phyloP scores from a whole-genome alignment of 306 rosid species.

The Dryas octopetala region DNA sequence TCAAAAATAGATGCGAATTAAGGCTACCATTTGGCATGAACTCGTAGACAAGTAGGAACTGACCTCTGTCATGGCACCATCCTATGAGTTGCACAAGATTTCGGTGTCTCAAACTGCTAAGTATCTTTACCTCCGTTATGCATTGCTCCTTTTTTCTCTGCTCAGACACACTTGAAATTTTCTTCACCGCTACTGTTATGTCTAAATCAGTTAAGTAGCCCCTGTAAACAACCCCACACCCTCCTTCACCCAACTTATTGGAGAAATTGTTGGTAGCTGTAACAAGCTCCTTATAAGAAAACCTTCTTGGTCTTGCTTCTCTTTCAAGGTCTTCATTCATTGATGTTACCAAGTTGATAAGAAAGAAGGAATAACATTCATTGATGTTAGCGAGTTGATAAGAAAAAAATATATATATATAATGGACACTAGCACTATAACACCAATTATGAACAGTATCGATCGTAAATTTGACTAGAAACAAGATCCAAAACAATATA shows the following conservation, averaged over 20 bases:
- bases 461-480: too few relatives aligned
- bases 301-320: background rate
- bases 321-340: slow-evolving; percentile 22
- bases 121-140: slow-evolving; percentile 12
- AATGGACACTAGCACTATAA: too few relatives aligned
- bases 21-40: slow-evolving; percentile 17
- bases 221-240: background rate
- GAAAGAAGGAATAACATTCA: too few relatives aligned
- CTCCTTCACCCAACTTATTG: background rate
- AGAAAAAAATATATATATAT: too few relatives aligned
- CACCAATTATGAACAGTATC: too few relatives aligned
- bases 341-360: too few relatives aligned
- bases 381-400: too few relatives aligned
- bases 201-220: background rate
- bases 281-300: background rate
- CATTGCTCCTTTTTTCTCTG: background rate
- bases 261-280: background rate
- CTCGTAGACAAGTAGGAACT: slow-evolving; percentile 26
- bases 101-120: slow-evolving; percentile 18
- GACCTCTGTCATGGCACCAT: background rate
- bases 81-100: slow-evolving; percentile 9
- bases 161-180: background rate
- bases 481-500: too few relatives aligned
- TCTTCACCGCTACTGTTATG: background rate
- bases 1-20: background rate